Evolutionary conservation across 495 filamentous ascomycete species (phyloP), one percentile per base, ranked within the genome.

Genomic region (Lepraria neglecta): DNA sequence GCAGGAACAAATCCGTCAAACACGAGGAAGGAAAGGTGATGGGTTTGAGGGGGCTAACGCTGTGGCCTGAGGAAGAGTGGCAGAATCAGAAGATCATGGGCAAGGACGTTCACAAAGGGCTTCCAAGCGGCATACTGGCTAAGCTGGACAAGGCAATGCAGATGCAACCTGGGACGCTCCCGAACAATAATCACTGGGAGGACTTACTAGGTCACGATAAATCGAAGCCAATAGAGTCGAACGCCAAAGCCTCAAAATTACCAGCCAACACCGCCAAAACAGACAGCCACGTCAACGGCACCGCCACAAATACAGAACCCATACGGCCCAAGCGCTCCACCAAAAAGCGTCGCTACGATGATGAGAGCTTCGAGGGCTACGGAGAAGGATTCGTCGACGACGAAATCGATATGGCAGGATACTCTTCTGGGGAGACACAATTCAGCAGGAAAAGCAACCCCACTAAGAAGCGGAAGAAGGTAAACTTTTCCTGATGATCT

Each of bases 281-380:
- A 7, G 47, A 69, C 44, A 55, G 56, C 33, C 73, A 72, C 54
- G 59, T 67, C 5, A 75, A 74, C 60, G 73, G 71, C 21, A 44
- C 31, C 6, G 19, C 62, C 14, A 56, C 33, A 19, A 40, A 38
- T 27, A 68, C 71, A 28, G 80, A 82, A 59, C 56, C 70, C 33
- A 74, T 77, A 15, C 75, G 85, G 40, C 83, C 87, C 3, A 61
- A 84, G 78, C 66, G 81, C 82, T 33, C 40, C 65, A 56, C 80
- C 35, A 85, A 82, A 65, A 87, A 87, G 73, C 76, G 87, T 64
- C 75, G 83, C 64, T 89, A 89, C 68, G 80, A 84, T 67, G 87
- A 88, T 33, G 74, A 75, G 48, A 85, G 82, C 65, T 89, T 85
- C 69, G 81, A 81, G 56, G 87, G 87, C 5, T 90, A 89, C 64